Percentiles rank a stretch among this genome's conserved stretches.
Conservation (phyloP, 768 basidiomycete genomes). For the Pisolithus albus region DNA sequence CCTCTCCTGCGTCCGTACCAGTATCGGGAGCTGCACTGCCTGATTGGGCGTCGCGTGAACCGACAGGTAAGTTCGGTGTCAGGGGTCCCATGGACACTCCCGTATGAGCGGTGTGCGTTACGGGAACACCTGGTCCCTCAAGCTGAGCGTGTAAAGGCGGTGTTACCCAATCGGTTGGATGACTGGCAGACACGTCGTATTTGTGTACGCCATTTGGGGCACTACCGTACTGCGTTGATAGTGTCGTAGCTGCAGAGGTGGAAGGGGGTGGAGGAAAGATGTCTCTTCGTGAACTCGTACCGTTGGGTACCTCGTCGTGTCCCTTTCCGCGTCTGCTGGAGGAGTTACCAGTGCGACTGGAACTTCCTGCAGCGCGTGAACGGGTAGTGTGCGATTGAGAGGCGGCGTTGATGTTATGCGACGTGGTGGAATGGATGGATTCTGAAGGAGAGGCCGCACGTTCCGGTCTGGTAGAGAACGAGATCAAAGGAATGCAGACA, state of each 20-base stretch:
- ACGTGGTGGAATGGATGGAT: constrained; percentile 65
- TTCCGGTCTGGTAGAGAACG: constrained; percentile 40
- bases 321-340: constrained; percentile 40
- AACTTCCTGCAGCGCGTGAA: constrained; percentile 24
- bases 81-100: constrained; percentile 21
- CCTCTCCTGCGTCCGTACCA: constrained; percentile 40
- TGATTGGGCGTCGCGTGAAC: constrained; percentile 26
- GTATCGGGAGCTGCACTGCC: constrained; percentile 32
- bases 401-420: constrained; percentile 44
- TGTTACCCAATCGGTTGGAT: constrained; percentile 41
- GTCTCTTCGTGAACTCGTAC: constrained; percentile 34
- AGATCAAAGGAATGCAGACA: background rate
- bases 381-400: constrained; percentile 21
- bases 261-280: constrained; percentile 45
- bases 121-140: constrained; percentile 76
- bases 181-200: constrained; percentile 35
- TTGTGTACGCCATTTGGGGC: constrained; percentile 32
- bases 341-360: constrained; percentile 26
- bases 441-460: constrained; percentile 66
- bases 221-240: constrained; percentile 38
- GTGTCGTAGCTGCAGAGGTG: constrained; percentile 48
- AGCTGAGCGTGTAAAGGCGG: constrained; percentile 48
- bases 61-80: constrained; percentile 16
- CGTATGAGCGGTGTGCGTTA: constrained; percentile 37
- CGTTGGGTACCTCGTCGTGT: constrained; percentile 37